phyloP scores from a whole-genome alignment of 192 early-diverging fungal genomes.

The Backusella tarrabulga region DNA sequence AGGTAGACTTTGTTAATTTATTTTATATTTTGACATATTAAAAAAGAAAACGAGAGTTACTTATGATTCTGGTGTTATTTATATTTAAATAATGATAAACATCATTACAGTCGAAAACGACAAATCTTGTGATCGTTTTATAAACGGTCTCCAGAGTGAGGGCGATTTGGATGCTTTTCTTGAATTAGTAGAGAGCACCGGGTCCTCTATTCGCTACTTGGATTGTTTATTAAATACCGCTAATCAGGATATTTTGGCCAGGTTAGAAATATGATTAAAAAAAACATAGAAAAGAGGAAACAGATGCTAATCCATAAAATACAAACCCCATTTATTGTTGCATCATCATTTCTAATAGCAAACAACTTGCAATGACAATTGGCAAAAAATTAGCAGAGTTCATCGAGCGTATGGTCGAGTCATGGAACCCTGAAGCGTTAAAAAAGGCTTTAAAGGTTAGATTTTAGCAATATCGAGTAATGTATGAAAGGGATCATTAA shows the following conservation, averaged over 20 bases:
- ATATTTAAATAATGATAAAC: not conserved
- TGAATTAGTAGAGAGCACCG: not conserved
- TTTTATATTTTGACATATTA: not conserved
- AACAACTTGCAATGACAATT: not conserved
- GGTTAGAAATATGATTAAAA: not conserved
- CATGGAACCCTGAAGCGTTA: not conserved
- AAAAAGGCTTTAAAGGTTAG: not conserved
- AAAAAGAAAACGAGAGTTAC: not conserved
- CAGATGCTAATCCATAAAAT: not conserved
- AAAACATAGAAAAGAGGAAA: not conserved
- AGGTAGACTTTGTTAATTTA: not conserved
- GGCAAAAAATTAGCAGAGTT: not conserved
- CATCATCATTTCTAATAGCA: not conserved
- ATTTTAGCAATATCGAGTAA: not conserved
- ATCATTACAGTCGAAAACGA: not conserved
- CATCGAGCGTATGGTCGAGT: not conserved
- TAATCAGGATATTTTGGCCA: not conserved
- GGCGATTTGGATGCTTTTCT: not conserved
- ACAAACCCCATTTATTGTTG: not conserved
- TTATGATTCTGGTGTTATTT: not conserved
- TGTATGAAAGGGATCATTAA: not conserved
- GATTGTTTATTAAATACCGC: not conserved
- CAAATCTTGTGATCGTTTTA: not conserved
- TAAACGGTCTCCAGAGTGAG: not conserved
- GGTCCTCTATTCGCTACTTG: not conserved